phyloP scores from a whole-genome alignment of 1,139 yeast genomes.

The Arxiozyma heterogenica region DNA sequence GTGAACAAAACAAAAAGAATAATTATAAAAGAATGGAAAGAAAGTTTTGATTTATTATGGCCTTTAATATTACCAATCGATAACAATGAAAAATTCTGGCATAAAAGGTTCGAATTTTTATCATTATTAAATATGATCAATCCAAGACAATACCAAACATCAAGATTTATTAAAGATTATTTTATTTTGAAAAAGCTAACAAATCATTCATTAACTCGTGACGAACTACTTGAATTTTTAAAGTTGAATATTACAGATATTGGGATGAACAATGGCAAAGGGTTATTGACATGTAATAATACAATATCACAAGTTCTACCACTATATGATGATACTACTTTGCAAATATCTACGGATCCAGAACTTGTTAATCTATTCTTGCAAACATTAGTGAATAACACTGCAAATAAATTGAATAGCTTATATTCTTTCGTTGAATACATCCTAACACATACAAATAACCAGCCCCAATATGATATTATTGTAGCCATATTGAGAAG shows the following conservation, averaged over 20 bases:
- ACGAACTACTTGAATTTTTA: constrained; percentile 20
- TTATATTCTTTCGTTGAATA: constrained; percentile 4
- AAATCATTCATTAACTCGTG: constrained; percentile 12
- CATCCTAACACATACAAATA: constrained; percentile 10
- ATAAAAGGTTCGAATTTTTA: constrained; percentile 13
- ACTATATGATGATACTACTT: constrained; percentile 9
- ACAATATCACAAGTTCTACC: constrained; percentile 12
- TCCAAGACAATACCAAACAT: constrained; percentile 7
- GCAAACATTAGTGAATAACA: constrained; percentile 13
- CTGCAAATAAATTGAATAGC: constrained; percentile 8
- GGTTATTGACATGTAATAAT: constrained; percentile 13
- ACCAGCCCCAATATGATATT: constrained; percentile 9
- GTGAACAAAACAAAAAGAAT: constrained; percentile 3
- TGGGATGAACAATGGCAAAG: constrained; percentile 6
- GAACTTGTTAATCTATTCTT: constrained; percentile 15
- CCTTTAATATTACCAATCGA: constrained; percentile 13
- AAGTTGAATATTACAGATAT: constrained; percentile 9
- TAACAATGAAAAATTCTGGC: constrained; percentile 14
- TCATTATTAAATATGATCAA: constrained; percentile 11
- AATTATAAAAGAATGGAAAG: constrained; percentile 11
- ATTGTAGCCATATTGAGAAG: constrained; percentile 13
- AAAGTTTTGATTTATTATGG: constrained; percentile 17
- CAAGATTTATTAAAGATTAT: constrained; percentile 14
- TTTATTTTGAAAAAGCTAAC: constrained; percentile 16
- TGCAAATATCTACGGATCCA: constrained; percentile 13